These are phyloP conservation scores for Penicillium sp. DNA, from an alignment of 2,329 filamentous ascomycete genomes.

Conservation along the genomic window DNA sequence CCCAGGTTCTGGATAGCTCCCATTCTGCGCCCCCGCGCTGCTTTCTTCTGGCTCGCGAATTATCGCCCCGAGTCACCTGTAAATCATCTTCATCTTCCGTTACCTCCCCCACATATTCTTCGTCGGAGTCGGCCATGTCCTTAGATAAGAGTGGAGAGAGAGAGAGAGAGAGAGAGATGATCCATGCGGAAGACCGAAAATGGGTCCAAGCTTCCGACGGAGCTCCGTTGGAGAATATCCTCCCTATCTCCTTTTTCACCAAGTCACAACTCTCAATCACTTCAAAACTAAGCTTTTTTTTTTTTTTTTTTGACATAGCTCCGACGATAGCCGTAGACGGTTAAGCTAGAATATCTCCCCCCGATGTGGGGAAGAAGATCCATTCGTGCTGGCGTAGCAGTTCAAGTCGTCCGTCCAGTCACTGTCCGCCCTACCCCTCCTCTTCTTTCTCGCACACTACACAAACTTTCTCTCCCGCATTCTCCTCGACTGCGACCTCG, in stretches of 20 bases:
- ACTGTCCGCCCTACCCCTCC: slow-evolving; percentile 24
- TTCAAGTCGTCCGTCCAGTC: slow-evolving; percentile 20
- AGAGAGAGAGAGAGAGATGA: neutral
- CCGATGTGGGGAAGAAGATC: slow-evolving; percentile 32
- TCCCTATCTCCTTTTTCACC: neutral
- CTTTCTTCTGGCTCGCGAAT: slow-evolving; percentile 29
- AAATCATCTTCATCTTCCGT: slow-evolving; percentile 39
- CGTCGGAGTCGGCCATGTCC: slow-evolving; percentile 41
- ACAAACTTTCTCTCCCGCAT: slow-evolving; percentile 13
- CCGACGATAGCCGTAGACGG: slow-evolving; percentile 21
- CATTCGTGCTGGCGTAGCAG: slow-evolving; percentile 24
- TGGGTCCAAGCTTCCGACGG: slow-evolving; percentile 28
- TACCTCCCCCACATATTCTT: slow-evolving; percentile 45
- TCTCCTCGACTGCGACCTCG: slow-evolving; percentile 14
- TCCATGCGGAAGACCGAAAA: slow-evolving; percentile 7
- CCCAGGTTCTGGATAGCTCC: slow-evolving; percentile 48
- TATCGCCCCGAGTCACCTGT: slow-evolving; percentile 16
- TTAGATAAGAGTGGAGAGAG: neutral
- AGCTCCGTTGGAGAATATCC: slow-evolving; percentile 14
- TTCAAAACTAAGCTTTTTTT: neutral
- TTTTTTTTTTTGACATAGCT: neutral
- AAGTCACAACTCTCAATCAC: neutral
- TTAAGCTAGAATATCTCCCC: slow-evolving; percentile 5
- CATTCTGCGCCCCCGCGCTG: slow-evolving; percentile 36
- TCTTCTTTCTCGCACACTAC: slow-evolving; percentile 14